Conservation (phyloP, 306 rosid genomes). For the Rosa chinensis region DNA sequence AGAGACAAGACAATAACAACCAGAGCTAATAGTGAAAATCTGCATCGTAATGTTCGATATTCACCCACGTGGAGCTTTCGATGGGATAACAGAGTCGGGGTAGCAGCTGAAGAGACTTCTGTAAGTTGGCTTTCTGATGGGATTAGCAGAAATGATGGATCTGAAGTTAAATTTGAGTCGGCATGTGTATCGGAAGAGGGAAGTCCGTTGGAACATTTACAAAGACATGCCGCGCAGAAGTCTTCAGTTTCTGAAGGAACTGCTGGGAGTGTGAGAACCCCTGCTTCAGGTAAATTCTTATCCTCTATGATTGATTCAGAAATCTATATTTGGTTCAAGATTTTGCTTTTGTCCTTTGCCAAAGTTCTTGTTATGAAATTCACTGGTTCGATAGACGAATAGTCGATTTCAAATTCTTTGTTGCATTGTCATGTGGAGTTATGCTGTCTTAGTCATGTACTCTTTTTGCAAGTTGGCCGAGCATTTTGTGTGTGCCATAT, state of each 20-base stretch:
- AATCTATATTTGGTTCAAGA: not conserved
- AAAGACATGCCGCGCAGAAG: slow-evolving; percentile 33
- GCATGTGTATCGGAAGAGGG: slow-evolving; percentile 49
- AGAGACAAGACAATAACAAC: slow-evolving; percentile 51
- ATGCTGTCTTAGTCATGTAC: not conserved
- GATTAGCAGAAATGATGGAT: slow-evolving; percentile 43
- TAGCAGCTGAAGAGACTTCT: slow-evolving; percentile 56
- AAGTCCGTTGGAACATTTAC: slow-evolving; percentile 42
- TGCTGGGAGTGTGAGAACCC: slow-evolving; percentile 34
- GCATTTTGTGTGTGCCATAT: not conserved
- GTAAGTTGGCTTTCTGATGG: slow-evolving; percentile 52
- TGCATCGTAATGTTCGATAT: slow-evolving; percentile 48
- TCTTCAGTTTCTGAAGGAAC: slow-evolving; percentile 39
- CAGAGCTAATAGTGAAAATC: slow-evolving; percentile 44
- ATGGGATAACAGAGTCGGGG: slow-evolving; percentile 66
- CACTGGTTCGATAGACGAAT: not conserved
- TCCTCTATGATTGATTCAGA: not conserved
- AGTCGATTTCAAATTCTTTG: not conserved
- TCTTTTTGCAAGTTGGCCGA: not conserved
- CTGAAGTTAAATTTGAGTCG: slow-evolving; percentile 46
- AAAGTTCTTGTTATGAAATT: not conserved
- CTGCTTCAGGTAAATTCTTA: slow-evolving; percentile 44
- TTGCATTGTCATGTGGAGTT: not conserved
- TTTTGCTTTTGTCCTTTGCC: not conserved
- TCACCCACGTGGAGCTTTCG: slow-evolving; percentile 67